A percentile compares a stretch with the other conserved stretches of the same genome.
Conservation (phyloP, 768 basidiomycete genomes). For the Hygrophorus pudorinus region DNA sequence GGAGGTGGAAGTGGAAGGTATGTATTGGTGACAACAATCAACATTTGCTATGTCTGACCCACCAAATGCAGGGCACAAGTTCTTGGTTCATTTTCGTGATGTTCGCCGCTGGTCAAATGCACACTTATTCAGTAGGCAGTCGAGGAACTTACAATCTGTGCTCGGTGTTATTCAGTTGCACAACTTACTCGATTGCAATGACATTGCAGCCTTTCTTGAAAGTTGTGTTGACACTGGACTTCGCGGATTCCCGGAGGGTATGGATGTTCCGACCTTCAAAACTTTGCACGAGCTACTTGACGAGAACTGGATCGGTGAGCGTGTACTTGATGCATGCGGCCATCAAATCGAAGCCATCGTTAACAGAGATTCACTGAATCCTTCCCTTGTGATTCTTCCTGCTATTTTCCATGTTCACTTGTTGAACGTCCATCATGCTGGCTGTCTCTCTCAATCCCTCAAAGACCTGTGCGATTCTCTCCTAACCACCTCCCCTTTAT, state of each 20-base stretch:
- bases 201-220: neutral
- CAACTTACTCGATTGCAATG: neutral
- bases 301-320: slow-evolving; percentile 16
- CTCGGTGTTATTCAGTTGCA: neutral
- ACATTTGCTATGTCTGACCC: neutral
- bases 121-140: neutral
- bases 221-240: neutral
- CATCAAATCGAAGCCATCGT: slow-evolving; percentile 14
- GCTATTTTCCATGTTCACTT: slow-evolving; percentile 10
- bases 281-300: slow-evolving; percentile 13
- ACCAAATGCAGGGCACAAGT: neutral
- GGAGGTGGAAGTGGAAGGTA: neutral
- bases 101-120: neutral
- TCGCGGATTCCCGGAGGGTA: neutral
- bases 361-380: slow-evolving; percentile 8
- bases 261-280: slow-evolving; percentile 5
- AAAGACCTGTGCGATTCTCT: neutral
- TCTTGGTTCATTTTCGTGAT: neutral
- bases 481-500: slow-evolving; percentile 7
- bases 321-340: slow-evolving; percentile 12
- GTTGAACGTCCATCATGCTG: slow-evolving; percentile 3
- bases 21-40: neutral
- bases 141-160: neutral
- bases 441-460: neutral
- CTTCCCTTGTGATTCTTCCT: neutral